These are phyloP conservation scores for Ceratobasidium papillatum DNA, from an alignment of 1,284 basidiomycete genomes.

Conservation along the genomic window DNA sequence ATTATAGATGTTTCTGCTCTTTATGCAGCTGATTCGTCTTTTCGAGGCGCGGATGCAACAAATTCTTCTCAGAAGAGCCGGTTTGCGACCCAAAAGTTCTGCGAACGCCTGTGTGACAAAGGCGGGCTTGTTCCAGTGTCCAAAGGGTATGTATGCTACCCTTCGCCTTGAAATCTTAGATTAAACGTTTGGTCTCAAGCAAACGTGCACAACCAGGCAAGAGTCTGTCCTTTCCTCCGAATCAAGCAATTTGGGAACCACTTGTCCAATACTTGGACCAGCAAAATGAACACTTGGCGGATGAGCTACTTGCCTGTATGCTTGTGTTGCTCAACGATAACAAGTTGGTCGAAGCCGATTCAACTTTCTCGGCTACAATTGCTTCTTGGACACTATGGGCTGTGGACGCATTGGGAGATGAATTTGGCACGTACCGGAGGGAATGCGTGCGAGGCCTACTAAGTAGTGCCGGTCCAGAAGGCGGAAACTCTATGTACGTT, in stretches of 20 bases:
- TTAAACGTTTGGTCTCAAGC: constrained; percentile 53
- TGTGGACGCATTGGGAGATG: constrained; percentile 55
- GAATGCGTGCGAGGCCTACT: constrained; percentile 32
- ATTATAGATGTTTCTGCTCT: constrained; percentile 70
- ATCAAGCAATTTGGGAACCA: constrained; percentile 74
- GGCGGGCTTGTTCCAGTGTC: constrained; percentile 80
- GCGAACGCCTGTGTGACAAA: constrained; percentile 66
- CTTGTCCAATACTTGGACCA: constrained; percentile 70
- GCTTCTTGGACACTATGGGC: constrained; percentile 74
- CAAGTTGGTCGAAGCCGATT: constrained; percentile 47
- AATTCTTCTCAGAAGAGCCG: constrained; percentile 51
- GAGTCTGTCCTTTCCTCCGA: constrained; percentile 61
- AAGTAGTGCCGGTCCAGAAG: constrained; percentile 23
- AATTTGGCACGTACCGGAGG: constrained; percentile 34
- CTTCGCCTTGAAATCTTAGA: background rate
- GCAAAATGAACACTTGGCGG: constrained; percentile 64
- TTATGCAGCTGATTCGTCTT: constrained; percentile 55
- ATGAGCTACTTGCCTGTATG: constrained; percentile 63
- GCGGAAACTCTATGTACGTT: constrained; percentile 17
- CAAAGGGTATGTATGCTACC: constrained; percentile 66
- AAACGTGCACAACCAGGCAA: constrained; percentile 64
- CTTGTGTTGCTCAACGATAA: constrained; percentile 49
- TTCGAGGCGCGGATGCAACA: constrained; percentile 44
- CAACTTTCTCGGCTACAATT: constrained; percentile 65
- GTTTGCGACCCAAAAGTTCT: constrained; percentile 75